Base-by-base conservation (phyloP, 306 rosid species). In the Medicago ruthenica region DNA sequence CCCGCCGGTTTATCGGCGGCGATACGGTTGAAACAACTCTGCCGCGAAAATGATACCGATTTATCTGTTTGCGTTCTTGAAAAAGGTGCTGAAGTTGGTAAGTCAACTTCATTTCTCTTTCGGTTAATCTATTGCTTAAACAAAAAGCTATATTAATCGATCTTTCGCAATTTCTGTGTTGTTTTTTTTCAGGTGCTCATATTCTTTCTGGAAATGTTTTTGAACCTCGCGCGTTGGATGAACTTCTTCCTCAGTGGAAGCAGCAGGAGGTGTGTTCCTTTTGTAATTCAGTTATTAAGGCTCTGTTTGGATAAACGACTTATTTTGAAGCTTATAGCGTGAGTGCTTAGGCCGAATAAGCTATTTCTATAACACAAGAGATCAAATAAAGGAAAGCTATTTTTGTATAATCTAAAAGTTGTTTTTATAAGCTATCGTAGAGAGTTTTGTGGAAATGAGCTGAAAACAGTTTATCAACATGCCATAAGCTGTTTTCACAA, bases 1-100 rank as follows among this genome's bases (percentile, higher is more conserved):
- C 97, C 97, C 7, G 96, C 98, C 13, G 97, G 98, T 27, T 81
- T 94, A 76, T 91, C 98, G 7, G 98, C 98, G 4, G 97, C 97
- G 20, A 92, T 94, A 40, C 86, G 92, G 41, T 44, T 94, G 47
- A 94, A 92, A 83, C 98, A 94, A 78, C 37, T 94, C 76, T 94
- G 97, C 81, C 72, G 50, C 40, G 86, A 91, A 9, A 90, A 80
- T 12, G 87, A 42, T 18, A 78, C 87, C 47, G 92, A 92, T 65
- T 81, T 94, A 9, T 90, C 97, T 0, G 98, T 94, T 1, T 94
- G 98, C 61, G 95, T 94, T 21, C 92, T 94, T 44, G 98, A 92
- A 86, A 94, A 94, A 86, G 97, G 96, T 48, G 87, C 96, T 53
- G 90, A 94, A 92, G 88, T 94, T 4, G 98, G 98, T 94, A 81